Percentiles rank a stretch among this genome's conserved stretches.
Conservation (phyloP, 352 stramenopile genomes). For the Phytophthora agathidicida region DNA sequence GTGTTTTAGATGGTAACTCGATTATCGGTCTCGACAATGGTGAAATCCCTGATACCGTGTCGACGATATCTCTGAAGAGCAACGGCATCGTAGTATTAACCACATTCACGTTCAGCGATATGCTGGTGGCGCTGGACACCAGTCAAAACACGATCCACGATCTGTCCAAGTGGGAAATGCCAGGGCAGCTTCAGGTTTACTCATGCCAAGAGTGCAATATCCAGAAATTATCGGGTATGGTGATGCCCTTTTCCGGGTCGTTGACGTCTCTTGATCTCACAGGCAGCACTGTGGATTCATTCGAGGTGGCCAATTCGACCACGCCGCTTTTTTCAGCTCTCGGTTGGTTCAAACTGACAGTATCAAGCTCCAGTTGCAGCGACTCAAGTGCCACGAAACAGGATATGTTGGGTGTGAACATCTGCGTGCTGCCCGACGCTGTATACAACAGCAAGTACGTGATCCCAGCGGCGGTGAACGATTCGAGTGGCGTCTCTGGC, state of each 20-base stretch:
- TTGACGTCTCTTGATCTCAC: slow-evolving; percentile 34
- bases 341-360: slow-evolving; percentile 18
- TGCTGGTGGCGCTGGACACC: slow-evolving; percentile 29
- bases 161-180: slow-evolving; percentile 42
- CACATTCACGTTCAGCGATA: slow-evolving; percentile 32
- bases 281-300: slow-evolving; percentile 31
- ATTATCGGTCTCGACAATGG: slow-evolving; percentile 16
- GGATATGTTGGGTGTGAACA: slow-evolving; percentile 16
- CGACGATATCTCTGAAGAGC: slow-evolving; percentile 31
- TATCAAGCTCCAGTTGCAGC: slow-evolving; percentile 30
- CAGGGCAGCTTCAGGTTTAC: slow-evolving; percentile 34
- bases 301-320: slow-evolving; percentile 32
- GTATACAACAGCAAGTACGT: slow-evolving; percentile 41
- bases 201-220: slow-evolving; percentile 37
- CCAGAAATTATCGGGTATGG: slow-evolving; percentile 33
- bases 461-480: slow-evolving; percentile 1
- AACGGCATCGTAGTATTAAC: slow-evolving; percentile 31
- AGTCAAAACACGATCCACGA: slow-evolving; percentile 35
- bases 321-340: slow-evolving; percentile 20
- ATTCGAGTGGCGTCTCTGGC: neutral
- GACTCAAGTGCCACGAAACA: slow-evolving; percentile 29
- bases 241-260: slow-evolving; percentile 27
- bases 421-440: slow-evolving; percentile 45
- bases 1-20: slow-evolving; percentile 33
- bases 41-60: slow-evolving; percentile 32